Conservation (phyloP, 202 grass and related monocot species). For the Zizania palustris region DNA sequence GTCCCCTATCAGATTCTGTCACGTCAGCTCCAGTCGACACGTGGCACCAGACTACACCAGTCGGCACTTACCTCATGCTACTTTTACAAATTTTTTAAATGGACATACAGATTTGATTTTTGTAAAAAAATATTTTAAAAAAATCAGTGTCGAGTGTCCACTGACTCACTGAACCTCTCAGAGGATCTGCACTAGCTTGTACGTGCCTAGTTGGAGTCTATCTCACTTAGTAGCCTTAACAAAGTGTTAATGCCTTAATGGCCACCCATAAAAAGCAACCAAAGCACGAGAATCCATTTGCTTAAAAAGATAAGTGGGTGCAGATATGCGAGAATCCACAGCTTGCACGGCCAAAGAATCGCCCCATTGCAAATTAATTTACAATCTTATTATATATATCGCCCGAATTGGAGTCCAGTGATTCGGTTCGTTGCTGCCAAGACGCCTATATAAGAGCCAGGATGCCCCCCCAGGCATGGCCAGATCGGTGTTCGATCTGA, state of each 20-base stretch:
- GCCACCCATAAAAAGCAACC: slow-evolving; percentile 44
- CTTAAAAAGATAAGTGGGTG: slow-evolving; percentile 50
- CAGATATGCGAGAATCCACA: slow-evolving; percentile 53
- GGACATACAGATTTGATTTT: no score
- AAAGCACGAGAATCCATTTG: slow-evolving; percentile 49
- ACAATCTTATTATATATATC: no score
- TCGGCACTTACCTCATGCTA: no score
- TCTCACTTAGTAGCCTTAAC: slow-evolving; percentile 24
- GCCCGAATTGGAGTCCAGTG: background rate
- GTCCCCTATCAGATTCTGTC: no score
- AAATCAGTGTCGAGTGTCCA: no score
- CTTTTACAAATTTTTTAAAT: no score
- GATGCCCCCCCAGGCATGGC: slow-evolving; percentile 2
- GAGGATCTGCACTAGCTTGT: slow-evolving; percentile 27
- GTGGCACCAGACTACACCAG: no score
- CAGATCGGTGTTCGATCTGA: slow-evolving; percentile 30
- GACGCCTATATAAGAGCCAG: slow-evolving; percentile 43
- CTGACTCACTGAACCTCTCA: background rate
- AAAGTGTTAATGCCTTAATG: slow-evolving; percentile 47
- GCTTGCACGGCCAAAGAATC: slow-evolving; percentile 32
- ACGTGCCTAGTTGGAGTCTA: slow-evolving; percentile 20
- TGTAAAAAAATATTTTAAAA: no score
- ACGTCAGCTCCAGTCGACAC: no score
- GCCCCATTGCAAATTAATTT: slow-evolving; percentile 16
- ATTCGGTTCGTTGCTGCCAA: slow-evolving; percentile 16